A percentile compares a stretch with the other conserved stretches of the same genome.
Conservation (phyloP, 352 stramenopile genomes). For the Phytophthora crassamura region DNA sequence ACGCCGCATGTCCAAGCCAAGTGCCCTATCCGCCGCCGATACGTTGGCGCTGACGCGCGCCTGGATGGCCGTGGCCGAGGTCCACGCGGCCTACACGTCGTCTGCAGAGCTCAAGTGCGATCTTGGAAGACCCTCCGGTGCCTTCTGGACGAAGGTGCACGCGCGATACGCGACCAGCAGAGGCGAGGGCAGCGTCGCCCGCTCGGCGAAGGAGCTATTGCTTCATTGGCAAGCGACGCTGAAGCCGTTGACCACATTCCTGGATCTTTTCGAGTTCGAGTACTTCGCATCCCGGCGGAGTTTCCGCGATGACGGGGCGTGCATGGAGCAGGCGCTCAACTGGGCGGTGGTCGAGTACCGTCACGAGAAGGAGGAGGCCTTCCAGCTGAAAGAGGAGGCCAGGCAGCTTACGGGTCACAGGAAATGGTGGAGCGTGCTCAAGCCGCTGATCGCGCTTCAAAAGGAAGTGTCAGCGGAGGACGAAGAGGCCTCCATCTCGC, state of each 20-base stretch:
- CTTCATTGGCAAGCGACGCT: neutral
- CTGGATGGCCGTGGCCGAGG: conserved; percentile 12
- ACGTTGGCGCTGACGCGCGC: neutral
- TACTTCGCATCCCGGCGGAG: too few relatives aligned
- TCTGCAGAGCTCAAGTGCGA: neutral
- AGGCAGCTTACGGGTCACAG: conserved; percentile 13
- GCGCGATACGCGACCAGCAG: neutral
- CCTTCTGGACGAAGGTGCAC: neutral
- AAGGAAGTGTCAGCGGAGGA: neutral
- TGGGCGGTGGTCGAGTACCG: conserved; percentile 9
- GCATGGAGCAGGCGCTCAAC: conserved; percentile 1
- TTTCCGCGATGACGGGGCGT: neutral
- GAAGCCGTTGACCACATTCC: neutral
- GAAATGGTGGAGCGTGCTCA: conserved; percentile 11
- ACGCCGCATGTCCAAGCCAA: neutral
- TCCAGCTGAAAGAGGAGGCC: neutral
- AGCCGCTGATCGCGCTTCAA: conserved; percentile 13
- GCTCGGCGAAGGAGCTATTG: neutral
- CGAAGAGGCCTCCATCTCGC: neutral
- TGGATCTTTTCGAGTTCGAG: too few relatives aligned
- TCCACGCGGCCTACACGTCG: neutral
- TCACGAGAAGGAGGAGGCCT: too few relatives aligned
- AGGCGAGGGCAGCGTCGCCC: neutral
- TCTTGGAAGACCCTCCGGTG: too few relatives aligned
- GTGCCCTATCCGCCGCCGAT: neutral